phyloP scores from a whole-genome alignment of 495 filamentous ascomycete genomes.

The Platismatia glauca region DNA sequence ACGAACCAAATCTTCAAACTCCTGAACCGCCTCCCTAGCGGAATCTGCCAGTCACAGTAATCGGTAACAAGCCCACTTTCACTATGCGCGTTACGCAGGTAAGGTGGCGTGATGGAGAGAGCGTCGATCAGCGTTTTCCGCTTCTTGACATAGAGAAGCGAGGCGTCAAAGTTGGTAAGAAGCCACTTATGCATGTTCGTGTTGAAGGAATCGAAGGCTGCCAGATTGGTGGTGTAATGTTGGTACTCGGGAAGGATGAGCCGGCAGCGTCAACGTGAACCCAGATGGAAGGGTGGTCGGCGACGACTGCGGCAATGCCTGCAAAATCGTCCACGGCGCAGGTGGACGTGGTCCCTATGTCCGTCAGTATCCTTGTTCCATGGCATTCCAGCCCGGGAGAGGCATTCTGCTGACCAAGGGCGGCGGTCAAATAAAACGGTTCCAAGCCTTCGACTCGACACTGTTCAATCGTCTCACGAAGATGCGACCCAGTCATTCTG shows the following conservation, averaged over 20 bases:
- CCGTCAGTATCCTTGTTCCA: too few relatives aligned
- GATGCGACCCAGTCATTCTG: constrained; percentile 53
- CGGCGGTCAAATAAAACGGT: constrained; percentile 78
- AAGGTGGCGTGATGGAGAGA: constrained; percentile 69
- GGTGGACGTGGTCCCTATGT: constrained; percentile 78
- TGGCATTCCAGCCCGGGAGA: too few relatives aligned
- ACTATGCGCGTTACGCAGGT: constrained; percentile 68
- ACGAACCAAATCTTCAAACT: constrained; percentile 96
- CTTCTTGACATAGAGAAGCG: background rate
- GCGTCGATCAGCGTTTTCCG: background rate
- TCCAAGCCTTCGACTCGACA: constrained; percentile 55
- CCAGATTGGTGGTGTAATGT: constrained; percentile 52
- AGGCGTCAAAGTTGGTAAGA: constrained; percentile 84
- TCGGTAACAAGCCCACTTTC: constrained; percentile 81
- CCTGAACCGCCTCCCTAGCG: constrained; percentile 79
- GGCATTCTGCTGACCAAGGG: too few relatives aligned
- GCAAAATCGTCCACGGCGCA: constrained; percentile 79
- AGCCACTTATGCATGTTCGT: constrained; percentile 98
- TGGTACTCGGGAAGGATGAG: constrained; percentile 77
- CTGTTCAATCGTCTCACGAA: constrained; percentile 52
- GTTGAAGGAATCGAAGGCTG: constrained; percentile 73
- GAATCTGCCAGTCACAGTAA: constrained; percentile 95
- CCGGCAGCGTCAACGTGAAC: constrained; percentile 93
- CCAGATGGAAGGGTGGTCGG: constrained; percentile 66
- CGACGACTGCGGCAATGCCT: constrained; percentile 55